Percentiles rank a stretch among this genome's conserved stretches.
phyloP scores from a whole-genome alignment of 305 asterid genomes.

The Fraxinus xanthoxyloides region DNA sequence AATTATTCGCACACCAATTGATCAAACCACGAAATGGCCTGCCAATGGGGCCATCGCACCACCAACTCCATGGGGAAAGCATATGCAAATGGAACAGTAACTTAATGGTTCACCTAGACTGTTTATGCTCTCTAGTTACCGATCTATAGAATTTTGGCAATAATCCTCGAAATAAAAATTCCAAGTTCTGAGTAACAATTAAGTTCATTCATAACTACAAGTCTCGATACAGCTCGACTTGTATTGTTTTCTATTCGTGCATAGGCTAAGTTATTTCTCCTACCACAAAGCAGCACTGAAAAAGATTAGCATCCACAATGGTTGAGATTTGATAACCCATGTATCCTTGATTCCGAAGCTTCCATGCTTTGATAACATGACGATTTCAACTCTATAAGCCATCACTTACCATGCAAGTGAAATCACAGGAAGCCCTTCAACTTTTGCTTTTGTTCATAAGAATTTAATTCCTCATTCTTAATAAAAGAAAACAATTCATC shows the following conservation, averaged over 20 bases:
- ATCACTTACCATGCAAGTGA: neutral
- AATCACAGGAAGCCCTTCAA: neutral
- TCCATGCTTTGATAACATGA: neutral
- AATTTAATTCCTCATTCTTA: neutral
- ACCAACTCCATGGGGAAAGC: neutral
- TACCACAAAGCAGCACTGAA: neutral
- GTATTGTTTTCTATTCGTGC: neutral
- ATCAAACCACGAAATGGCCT: neutral
- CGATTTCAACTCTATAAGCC: neutral
- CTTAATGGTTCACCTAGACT: neutral
- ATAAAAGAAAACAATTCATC: constrained; percentile 23
- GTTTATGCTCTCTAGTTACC: neutral
- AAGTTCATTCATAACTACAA: neutral
- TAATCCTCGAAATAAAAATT: neutral
- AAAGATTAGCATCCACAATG: neutral
- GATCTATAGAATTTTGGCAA: neutral
- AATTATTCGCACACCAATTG: neutral
- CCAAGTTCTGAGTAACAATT: neutral
- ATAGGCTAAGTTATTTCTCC: neutral
- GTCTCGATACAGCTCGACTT: neutral
- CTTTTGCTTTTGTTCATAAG: neutral
- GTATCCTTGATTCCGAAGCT: neutral
- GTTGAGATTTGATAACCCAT: neutral
- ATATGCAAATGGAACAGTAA: neutral
- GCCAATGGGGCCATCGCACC: neutral